Evolutionary conservation across 257 asterid species (phyloP).

Genomic region (Asclepias syriaca): DNA sequence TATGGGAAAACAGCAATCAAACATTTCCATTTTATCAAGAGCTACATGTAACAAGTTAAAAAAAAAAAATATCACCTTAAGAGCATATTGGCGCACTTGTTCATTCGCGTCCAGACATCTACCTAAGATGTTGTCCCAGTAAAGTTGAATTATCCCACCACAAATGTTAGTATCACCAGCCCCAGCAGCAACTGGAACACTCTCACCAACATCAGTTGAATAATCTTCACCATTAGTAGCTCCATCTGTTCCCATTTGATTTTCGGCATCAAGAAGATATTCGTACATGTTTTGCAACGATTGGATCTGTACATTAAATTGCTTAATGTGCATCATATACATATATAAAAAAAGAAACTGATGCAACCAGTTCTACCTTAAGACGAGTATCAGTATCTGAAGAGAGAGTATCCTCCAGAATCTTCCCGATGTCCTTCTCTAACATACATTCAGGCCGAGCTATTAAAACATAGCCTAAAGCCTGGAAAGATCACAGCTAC

Average conservation of each 20-base stretch:
- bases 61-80: conserved; percentile 52
- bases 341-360: conserved; percentile 13
- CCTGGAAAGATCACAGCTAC: conserved; percentile 44
- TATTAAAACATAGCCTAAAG: conserved; percentile 82
- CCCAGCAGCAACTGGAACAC: conserved; percentile 98
- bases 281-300: conserved; percentile 88
- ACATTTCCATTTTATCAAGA: neutral
- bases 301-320: conserved; percentile 66
- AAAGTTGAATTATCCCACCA: conserved; percentile 90
- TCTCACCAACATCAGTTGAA: conserved; percentile 43
- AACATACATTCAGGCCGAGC: conserved; percentile 91
- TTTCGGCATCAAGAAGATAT: conserved; percentile 95
- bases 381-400: conserved; percentile 56
- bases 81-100: conserved; percentile 80
- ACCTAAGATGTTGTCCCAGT: conserved; percentile 70
- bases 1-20: neutral
- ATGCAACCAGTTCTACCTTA: conserved; percentile 47
- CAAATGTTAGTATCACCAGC: conserved; percentile 99
- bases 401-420: conserved; percentile 69
- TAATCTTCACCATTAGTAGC: conserved; percentile 39
- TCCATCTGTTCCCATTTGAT: conserved; percentile 71
- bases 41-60: neutral
- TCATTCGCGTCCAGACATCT: conserved; percentile 83
- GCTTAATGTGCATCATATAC: conserved; percentile 18
- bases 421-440: conserved; percentile 72